A percentile compares a stretch with the other conserved stretches of the same genome.
These are phyloP conservation scores for Camillea tinctor DNA, from an alignment of 2,329 filamentous ascomycete species.

Conservation along the genomic window DNA sequence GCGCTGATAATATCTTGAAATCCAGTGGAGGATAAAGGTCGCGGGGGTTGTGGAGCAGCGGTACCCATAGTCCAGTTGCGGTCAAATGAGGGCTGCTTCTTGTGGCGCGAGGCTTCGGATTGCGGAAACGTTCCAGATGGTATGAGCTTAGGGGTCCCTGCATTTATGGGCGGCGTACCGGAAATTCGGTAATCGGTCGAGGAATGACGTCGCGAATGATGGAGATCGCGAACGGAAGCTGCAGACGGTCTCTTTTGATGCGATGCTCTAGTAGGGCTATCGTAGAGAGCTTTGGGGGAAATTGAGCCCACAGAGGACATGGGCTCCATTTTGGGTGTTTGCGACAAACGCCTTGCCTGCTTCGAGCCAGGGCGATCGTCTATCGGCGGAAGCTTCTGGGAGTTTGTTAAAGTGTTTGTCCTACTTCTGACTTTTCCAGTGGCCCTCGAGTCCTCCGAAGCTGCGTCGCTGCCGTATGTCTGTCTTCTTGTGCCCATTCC, in stretches of 20 bases:
- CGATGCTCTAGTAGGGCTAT: conserved; percentile 47
- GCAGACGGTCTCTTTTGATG: conserved; percentile 69
- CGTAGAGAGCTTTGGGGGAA: conserved; percentile 39
- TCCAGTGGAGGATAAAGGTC: conserved; percentile 55
- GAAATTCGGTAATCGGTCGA: conserved; percentile 70
- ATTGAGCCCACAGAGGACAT: conserved; percentile 41
- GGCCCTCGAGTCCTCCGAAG: conserved; percentile 50
- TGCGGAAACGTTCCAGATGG: conserved; percentile 44
- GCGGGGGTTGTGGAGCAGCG: conserved; percentile 39
- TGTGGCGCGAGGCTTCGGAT: conserved; percentile 44
- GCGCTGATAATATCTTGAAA: conserved; percentile 43
- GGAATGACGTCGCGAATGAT: conserved; percentile 84
- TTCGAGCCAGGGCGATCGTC: conserved; percentile 47
- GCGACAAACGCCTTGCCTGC: conserved; percentile 50
- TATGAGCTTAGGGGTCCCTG: conserved; percentile 42
- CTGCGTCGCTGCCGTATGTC: conserved; percentile 58
- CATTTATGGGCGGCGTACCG: conserved; percentile 33
- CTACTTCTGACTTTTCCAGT: conserved; percentile 47
- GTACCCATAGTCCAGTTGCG: conserved; percentile 66
- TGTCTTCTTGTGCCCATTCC: conserved; percentile 46
- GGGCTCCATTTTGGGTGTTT: conserved; percentile 51
- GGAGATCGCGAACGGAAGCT: conserved; percentile 76
- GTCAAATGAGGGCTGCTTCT: conserved; percentile 69
- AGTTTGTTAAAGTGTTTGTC: conserved; percentile 56
- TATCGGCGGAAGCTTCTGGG: conserved; percentile 41